phyloP scores from a whole-genome alignment of 202 grass and related monocot species.

The Thinopyrum obtusiflorum region DNA sequence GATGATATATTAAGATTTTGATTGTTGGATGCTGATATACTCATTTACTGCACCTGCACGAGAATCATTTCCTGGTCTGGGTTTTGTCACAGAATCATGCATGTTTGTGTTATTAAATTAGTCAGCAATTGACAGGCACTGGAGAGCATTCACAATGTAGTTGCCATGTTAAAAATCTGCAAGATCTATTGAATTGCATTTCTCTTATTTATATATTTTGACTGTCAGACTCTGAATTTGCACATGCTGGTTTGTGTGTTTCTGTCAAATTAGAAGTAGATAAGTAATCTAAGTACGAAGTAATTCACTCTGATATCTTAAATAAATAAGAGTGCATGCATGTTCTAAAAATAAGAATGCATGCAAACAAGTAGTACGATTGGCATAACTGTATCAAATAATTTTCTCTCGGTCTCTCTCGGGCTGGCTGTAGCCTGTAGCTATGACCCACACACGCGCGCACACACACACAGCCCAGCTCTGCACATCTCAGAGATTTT shows the following conservation, averaged over 20 bases:
- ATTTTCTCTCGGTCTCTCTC: not conserved
- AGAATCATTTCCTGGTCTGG: not conserved
- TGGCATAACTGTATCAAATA: not conserved
- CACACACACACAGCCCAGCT: not conserved
- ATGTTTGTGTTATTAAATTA: not conserved
- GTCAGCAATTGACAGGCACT: not conserved
- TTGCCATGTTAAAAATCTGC: not conserved
- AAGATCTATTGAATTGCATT: not conserved
- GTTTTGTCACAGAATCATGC: not conserved
- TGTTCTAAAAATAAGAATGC: not conserved
- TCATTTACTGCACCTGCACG: not conserved
- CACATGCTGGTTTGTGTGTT: not conserved
- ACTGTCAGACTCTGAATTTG: not conserved
- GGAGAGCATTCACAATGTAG: not conserved
- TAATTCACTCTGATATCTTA: not conserved
- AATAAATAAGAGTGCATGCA: not conserved
- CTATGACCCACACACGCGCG: not conserved
- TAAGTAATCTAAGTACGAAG: not conserved
- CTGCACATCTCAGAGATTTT: slow-evolving; percentile 22
- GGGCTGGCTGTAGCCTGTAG: slow-evolving; percentile 9
- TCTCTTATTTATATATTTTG: not conserved
- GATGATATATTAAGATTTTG: not conserved
- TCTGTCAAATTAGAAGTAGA: not conserved
- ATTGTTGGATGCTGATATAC: not conserved
- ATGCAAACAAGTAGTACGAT: not conserved